Base-by-base conservation (phyloP, 495 filamentous ascomycete species). In the Podospora didyma region DNA sequence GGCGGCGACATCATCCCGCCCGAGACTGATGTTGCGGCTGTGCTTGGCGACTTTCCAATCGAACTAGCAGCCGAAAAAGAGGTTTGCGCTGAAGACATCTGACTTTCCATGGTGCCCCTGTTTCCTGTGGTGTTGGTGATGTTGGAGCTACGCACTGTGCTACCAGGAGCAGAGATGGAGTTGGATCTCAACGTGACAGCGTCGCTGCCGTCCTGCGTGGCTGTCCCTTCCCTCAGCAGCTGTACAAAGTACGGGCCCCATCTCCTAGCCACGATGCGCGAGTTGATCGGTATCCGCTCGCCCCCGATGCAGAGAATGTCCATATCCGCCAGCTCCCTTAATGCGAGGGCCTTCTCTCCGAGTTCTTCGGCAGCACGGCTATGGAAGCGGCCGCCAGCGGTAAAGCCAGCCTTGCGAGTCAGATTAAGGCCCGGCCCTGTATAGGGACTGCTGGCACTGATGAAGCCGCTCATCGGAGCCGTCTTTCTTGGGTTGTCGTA, bases 221-320 rank as follows among this genome's bases (percentile, higher is more conserved):
- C 79, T 12, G 80, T 81, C 16, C 87, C 89, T 69, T 96, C 90
- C 22, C 86, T 83, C 7, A 97, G 80, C 2, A 97, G 79, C 57
- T 95, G 91, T 44, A 93, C 88, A 66, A 98, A 97, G 63, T 93
- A 97, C 2, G 90, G 90, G 0, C 94, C 94, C 94, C 94, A 98
- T 57, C 94, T 79, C 24, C 90, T 82, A 17, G 89, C 86, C 1
- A 97, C 77, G 12, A 98, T 79, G 41, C 90, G 83, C 14, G 92
- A 96, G 70, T 96, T 97, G 53, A 97, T 89, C 0, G 95, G 90
- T 57, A 97, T 89, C 2, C 90, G 83, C 67, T 97, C 94, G 26
- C 93, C 92, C 3, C 86, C 86, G 34, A 96, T 83, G 31, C 92
- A 90, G 22, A 97, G 75, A 39, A 98, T 85, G 64, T 97, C 94